Evolutionary conservation across 305 asterid genomes (phyloP), one percentile per base, ranked within the genome.

Genomic region (Fraxinus velutina): DNA sequence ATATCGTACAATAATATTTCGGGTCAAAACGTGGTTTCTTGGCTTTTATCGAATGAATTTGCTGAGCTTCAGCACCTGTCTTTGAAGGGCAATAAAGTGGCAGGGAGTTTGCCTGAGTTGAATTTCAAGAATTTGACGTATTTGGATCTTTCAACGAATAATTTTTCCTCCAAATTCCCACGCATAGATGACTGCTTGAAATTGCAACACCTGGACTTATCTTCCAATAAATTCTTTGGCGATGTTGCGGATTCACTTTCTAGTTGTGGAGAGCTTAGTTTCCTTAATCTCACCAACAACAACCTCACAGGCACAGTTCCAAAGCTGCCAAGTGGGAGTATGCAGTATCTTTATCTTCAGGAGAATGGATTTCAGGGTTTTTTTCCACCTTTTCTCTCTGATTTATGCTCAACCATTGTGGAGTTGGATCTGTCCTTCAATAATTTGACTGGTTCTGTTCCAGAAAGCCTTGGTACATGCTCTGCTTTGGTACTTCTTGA

Each of bases 71-170:
- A 85, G 82, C 44, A 79, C 78, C 82, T 95, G 78, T 91, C 94
- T 2, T 62, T 95, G 73, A 91, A 90, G 88, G 94, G 92, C 12
- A 93, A 92, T 30, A 90, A 85, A 80, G n/a, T 95, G 15, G 83
- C 87, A 12, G 94, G 90, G 9, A 85, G 60, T 73, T 75, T 92
- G 50, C 85, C 92, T 3, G 87, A 81, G 52, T 77, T 92, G 62
- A 86, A 47, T 62, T 87, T 86, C 84, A 89, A 86, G 84, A 91
- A 86, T 62, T 71, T 95, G 81, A 47, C 50, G 5, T 78, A 89
- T 83, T 87, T 95, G 89, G 98, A 95, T 90, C 97, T 95, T 68
- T 89, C 98, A 7, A 71, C 73, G 44, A 95, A 95, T 80, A 95
- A 95, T 81, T 86, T 95, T 83, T 89, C 97, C 19, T 62, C 86